Percentiles rank a stretch among this genome's conserved stretches.
Conservation (phyloP, 2,329 filamentous ascomycete genomes). For the Phaeosphaeriaceae sp. region DNA sequence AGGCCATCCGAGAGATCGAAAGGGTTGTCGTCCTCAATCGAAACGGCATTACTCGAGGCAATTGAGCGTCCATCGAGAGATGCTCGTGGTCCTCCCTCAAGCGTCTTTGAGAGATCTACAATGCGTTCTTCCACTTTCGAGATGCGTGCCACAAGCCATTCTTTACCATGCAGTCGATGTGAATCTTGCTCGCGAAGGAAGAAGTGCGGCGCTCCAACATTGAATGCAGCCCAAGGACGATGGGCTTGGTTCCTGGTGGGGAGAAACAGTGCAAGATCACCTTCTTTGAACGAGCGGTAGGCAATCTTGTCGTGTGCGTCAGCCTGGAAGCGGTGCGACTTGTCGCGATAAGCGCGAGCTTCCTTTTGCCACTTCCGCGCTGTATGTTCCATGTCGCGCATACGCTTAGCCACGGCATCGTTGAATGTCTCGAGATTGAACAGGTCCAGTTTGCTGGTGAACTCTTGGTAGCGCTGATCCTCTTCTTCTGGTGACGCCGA, state of each 20-base stretch:
- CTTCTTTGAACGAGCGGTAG: conserved; percentile 94
- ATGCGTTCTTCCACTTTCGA: conserved; percentile 89
- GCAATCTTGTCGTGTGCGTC: conserved; percentile 97
- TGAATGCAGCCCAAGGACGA: conserved; percentile 97
- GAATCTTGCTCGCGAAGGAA: conserved; percentile 92
- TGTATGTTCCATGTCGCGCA: conserved; percentile 92
- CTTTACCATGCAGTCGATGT: conserved; percentile 81
- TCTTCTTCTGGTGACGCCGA: conserved; percentile 71
- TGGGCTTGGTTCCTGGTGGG: conserved; percentile 94
- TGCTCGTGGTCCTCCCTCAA: conserved; percentile 58
- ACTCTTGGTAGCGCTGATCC: conserved; percentile 75
- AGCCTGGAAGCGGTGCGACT: conserved; percentile 78
- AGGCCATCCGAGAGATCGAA: conserved; percentile 95
- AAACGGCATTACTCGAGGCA: conserved; percentile 61
- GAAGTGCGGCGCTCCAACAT: conserved; percentile 95
- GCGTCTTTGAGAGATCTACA: conserved; percentile 85
- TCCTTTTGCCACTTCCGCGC: conserved; percentile 94
- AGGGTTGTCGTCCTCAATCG: conserved; percentile 88
- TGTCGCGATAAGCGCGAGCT: conserved; percentile 84
- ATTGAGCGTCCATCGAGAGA: conserved; percentile 54
- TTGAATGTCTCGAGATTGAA: conserved; percentile 87
- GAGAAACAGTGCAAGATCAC: conserved; percentile 90
- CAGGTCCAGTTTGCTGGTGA: conserved; percentile 73
- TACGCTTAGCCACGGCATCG: conserved; percentile 84
- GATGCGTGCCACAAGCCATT: conserved; percentile 97